These are phyloP conservation scores for Thalassiosira mediterranea DNA, from an alignment of 352 stramenopile genomes.

Conservation along the genomic window DNA sequence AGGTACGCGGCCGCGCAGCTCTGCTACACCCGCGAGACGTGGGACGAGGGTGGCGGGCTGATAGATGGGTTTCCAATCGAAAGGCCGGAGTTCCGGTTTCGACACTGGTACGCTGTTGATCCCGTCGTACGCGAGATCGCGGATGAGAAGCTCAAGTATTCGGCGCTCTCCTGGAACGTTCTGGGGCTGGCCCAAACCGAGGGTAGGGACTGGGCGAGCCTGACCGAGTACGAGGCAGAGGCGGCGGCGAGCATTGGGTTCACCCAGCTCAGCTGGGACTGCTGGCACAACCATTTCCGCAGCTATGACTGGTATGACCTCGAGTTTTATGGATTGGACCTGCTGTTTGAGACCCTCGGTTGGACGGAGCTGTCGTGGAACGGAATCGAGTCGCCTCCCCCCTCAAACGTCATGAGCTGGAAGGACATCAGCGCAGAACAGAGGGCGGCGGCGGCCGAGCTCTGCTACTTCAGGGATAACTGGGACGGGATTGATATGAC, in stretches of 20 bases:
- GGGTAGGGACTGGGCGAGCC: slow-evolving; percentile 10
- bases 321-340: slow-evolving; percentile 33
- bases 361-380: slow-evolving; percentile 44
- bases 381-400: slow-evolving; percentile 11
- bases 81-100: slow-evolving; percentile 33
- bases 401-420: slow-evolving; percentile 26
- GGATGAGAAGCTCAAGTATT: slow-evolving; percentile 26
- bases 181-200: slow-evolving; percentile 35
- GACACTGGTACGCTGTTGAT: slow-evolving; percentile 26
- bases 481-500: slow-evolving; percentile 48
- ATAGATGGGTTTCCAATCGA: slow-evolving; percentile 23
- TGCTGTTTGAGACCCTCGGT: slow-evolving; percentile 24
- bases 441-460: slow-evolving; percentile 15
- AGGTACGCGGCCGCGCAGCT: slow-evolving; percentile 30
- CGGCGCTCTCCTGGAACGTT: slow-evolving; percentile 42
- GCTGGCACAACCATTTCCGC: slow-evolving; percentile 35
- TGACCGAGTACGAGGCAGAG: slow-evolving; percentile 8
- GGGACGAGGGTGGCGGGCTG: slow-evolving; percentile 24
- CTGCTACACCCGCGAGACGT: slow-evolving; percentile 36
- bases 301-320: slow-evolving; percentile 42
- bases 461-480: slow-evolving; percentile 40
- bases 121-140: slow-evolving; percentile 2
- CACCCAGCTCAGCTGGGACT: slow-evolving; percentile 35
- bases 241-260: slow-evolving; percentile 7
- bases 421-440: slow-evolving; percentile 33